These are phyloP conservation scores for Alectoria sarmentosa DNA, from an alignment of 495 filamentous ascomycete genomes.

Conservation along the genomic window DNA sequence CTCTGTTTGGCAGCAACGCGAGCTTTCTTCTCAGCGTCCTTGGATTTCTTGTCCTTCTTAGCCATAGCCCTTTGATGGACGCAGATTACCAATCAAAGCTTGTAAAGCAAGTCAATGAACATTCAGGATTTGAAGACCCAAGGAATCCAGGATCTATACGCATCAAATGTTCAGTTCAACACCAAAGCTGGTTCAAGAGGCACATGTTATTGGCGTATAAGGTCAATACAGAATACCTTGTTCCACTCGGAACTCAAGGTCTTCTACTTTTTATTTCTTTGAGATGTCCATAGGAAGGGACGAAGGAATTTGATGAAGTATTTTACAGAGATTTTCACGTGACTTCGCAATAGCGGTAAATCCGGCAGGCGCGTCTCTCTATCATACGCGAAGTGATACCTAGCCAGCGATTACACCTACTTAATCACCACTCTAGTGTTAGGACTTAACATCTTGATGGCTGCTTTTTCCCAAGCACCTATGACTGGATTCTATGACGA, in stretches of 20 bases:
- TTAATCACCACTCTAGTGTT: neutral
- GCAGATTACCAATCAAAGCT: neutral
- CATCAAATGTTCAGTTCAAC: neutral
- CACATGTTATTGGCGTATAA: neutral
- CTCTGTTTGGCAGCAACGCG: slow-evolving; percentile 47
- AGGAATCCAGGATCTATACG: neutral
- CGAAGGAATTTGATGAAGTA: too few species aligned
- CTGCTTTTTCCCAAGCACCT: slow-evolving; percentile 17
- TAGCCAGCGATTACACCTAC: neutral
- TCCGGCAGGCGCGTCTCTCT: neutral
- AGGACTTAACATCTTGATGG: slow-evolving; percentile 4
- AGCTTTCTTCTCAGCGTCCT: slow-evolving; percentile 49
- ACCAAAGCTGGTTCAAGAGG: neutral
- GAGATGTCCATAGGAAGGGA: too few species aligned
- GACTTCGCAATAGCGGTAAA: slow-evolving; percentile 4
- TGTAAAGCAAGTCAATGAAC: neutral
- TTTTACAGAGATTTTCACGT: too few species aligned
- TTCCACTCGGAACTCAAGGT: neutral
- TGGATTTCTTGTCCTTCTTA: slow-evolving; percentile 44
- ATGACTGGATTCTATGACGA: slow-evolving; percentile 43
- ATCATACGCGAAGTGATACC: neutral
- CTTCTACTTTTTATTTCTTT: neutral
- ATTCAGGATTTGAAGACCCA: neutral
- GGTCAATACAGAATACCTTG: neutral
- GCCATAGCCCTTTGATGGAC: slow-evolving; percentile 32